Evolutionary conservation across 1,284 basidiomycete genomes (phyloP).

Genomic region (Cutaneotrichosporon sp.): DNA sequence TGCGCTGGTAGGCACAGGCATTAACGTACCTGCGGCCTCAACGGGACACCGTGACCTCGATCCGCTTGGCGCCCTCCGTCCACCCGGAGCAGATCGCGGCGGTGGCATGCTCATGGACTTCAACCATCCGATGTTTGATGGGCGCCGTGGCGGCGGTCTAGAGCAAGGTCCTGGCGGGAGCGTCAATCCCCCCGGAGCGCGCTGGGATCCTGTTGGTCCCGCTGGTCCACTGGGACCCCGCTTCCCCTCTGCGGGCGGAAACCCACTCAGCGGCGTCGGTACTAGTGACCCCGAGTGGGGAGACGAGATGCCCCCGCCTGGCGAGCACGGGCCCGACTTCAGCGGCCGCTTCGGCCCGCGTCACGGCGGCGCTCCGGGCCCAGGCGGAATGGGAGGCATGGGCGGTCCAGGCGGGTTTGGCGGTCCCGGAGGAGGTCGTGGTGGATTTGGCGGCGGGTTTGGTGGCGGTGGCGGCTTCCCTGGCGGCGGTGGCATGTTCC

Average conservation of each 20-base stretch:
- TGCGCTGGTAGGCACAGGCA: slow-evolving; percentile 1
- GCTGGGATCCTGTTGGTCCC: slow-evolving; percentile 55
- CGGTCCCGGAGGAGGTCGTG: slow-evolving; percentile 14
- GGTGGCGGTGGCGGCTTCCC: slow-evolving; percentile 10
- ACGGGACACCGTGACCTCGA: slow-evolving; percentile 53
- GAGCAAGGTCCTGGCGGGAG: slow-evolving; percentile 34
- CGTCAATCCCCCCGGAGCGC: slow-evolving; percentile 50
- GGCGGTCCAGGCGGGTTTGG: slow-evolving; percentile 20
- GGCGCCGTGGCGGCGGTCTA: slow-evolving; percentile 19
- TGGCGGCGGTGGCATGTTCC: slow-evolving; percentile 26
- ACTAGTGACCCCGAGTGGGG: slow-evolving; percentile 41
- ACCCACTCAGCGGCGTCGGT: slow-evolving; percentile 38
- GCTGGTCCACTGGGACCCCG: slow-evolving; percentile 17
- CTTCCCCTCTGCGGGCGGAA: slow-evolving; percentile 27
- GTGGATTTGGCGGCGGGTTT: slow-evolving; percentile 16
- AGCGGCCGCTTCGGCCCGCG: slow-evolving; percentile 19
- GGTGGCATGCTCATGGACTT: slow-evolving; percentile 54
- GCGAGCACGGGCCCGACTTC: slow-evolving; percentile 44
- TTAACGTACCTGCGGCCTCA: slow-evolving; percentile 35
- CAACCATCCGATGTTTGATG: slow-evolving; percentile 52
- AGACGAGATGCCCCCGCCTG: slow-evolving; percentile 47
- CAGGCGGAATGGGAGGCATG: slow-evolving; percentile 15
- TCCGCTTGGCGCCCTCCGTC: slow-evolving; percentile 47
- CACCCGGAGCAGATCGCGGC: slow-evolving; percentile 28
- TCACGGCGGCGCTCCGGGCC: slow-evolving; percentile 16